Conservation (phyloP, 805 yeast species). For the Scheffersomyces lignosus region DNA sequence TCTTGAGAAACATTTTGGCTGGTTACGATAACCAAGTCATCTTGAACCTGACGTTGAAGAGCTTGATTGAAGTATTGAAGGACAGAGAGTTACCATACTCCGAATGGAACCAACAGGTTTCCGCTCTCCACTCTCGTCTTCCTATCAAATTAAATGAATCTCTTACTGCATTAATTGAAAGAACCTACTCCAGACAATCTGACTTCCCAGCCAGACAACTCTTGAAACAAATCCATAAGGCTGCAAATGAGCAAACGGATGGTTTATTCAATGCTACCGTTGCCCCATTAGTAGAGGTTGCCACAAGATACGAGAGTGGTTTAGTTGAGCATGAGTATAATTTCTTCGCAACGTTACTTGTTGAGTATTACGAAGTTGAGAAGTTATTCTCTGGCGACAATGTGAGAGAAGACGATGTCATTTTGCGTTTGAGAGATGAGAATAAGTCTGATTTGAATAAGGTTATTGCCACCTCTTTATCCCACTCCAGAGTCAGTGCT, state of each 20-base stretch:
- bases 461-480: conserved; percentile 73
- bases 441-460: conserved; percentile 70
- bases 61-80: conserved; percentile 69
- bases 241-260: conserved; percentile 50
- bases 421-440: conserved; percentile 84
- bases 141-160: conserved; percentile 74
- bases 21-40: conserved; percentile 97
- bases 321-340: conserved; percentile 79
- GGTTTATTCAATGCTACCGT: conserved; percentile 56
- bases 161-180: conserved; percentile 63
- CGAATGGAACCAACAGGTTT: conserved; percentile 82
- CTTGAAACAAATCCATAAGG: conserved; percentile 66
- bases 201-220: conserved; percentile 94
- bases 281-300: conserved; percentile 73
- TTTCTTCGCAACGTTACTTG: conserved; percentile 67
- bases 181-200: conserved; percentile 62
- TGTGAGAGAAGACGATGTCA: conserved; percentile 83
- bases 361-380: conserved; percentile 78
- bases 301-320: conserved; percentile 70
- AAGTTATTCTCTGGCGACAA: conserved; percentile 72
- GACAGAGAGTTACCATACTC: conserved; percentile 86
- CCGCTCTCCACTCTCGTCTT: conserved; percentile 90
- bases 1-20: conserved; percentile 74
- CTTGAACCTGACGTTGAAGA: conserved; percentile 78
- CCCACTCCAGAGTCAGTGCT: conserved; percentile 91